These are phyloP conservation scores for Candida sithepensis DNA, from an alignment of 805 yeast genomes.

Conservation along the genomic window DNA sequence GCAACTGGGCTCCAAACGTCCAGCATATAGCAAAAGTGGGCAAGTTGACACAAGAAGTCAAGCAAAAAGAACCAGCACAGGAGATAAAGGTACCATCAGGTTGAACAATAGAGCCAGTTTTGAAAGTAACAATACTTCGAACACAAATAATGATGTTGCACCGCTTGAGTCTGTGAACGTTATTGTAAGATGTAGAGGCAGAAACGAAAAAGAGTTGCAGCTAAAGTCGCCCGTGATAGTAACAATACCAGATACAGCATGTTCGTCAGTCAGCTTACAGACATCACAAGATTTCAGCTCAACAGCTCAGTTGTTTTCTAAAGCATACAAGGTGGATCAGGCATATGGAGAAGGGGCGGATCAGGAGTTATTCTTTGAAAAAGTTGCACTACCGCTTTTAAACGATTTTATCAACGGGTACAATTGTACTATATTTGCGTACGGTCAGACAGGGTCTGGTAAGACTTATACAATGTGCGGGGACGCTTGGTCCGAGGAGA, in stretches of 20 bases:
- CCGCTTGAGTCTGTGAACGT: conserved; percentile 41
- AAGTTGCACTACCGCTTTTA: conserved; percentile 45
- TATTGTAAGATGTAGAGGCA: conserved; percentile 51
- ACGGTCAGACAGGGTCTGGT: conserved; percentile 63
- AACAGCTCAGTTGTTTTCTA: conserved; percentile 23
- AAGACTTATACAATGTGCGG: conserved; percentile 63
- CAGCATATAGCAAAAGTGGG: neutral
- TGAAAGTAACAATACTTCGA: neutral
- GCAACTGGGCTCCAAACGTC: neutral
- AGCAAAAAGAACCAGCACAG: neutral
- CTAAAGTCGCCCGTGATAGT: conserved; percentile 47
- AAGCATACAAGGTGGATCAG: conserved; percentile 50
- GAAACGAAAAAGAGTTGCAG: conserved; percentile 41
- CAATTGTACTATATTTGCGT: conserved; percentile 54
- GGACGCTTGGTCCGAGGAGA: conserved; percentile 26
- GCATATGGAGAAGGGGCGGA: conserved; percentile 53
- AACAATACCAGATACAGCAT: conserved; percentile 37
- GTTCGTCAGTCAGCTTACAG: conserved; percentile 22
- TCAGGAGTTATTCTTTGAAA: conserved; percentile 41
- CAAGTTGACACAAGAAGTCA: too few species aligned
- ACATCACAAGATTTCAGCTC: conserved; percentile 24
- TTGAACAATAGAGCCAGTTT: neutral
- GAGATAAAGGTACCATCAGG: neutral
- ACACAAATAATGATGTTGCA: conserved; percentile 3
- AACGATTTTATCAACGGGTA: conserved; percentile 47